Percentiles rank a stretch among this genome's conserved stretches.
Evolutionary conservation across 2,329 filamentous ascomycete species (phyloP).

Genomic region (Triangularia setosa): DNA sequence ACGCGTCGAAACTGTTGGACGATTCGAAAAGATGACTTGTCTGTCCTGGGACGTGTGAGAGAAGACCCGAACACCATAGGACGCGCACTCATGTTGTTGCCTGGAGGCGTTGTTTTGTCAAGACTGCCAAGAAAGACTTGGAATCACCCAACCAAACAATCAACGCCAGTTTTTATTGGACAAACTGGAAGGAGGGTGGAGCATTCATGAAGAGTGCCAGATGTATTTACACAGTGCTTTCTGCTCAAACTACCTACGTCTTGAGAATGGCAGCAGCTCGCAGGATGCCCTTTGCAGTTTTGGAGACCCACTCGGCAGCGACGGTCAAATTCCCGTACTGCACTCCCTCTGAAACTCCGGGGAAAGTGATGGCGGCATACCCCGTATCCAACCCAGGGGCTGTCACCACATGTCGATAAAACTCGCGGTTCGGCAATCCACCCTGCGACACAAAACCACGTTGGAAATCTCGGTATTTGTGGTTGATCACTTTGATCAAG

Average conservation of each 20-base stretch:
- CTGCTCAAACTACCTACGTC: constrained; percentile 3
- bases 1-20: neutral
- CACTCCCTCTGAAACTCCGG: constrained; percentile 64
- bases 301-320: constrained; percentile 35
- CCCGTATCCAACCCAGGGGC: constrained; percentile 46
- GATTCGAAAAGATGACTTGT: neutral
- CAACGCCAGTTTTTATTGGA: neutral
- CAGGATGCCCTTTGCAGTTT: constrained; percentile 34
- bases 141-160: neutral
- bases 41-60: neutral
- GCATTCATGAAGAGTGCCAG: neutral
- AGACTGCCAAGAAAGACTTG: neutral
- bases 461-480: constrained; percentile 47
- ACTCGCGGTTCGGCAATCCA: constrained; percentile 42
- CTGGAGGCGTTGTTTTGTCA: neutral
- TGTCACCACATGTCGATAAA: constrained; percentile 44
- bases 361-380: constrained; percentile 40
- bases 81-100: neutral
- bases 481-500: constrained; percentile 38
- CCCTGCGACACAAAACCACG: constrained; percentile 46
- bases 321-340: constrained; percentile 43
- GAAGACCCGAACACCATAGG: neutral
- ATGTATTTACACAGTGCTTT: neutral
- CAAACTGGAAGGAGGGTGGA: too few relatives aligned
- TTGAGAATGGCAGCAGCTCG: constrained; percentile 35